Evolutionary conservation across 2,329 filamentous ascomycete genomes (phyloP).

Genomic region (Epichloe gansuensis): DNA sequence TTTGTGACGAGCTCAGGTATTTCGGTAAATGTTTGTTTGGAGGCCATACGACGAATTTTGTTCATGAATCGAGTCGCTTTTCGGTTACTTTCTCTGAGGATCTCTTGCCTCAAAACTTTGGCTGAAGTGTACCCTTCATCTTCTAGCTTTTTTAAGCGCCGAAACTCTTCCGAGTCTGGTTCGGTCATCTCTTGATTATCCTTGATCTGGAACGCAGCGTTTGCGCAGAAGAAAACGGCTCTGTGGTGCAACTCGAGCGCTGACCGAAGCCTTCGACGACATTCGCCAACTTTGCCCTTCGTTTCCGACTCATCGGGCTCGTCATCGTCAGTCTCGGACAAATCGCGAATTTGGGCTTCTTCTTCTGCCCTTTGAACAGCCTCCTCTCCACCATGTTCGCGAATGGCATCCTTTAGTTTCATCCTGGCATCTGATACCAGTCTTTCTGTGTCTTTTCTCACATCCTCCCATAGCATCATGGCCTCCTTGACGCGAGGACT

Average conservation of each 20-base stretch:
- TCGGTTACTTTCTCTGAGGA: slow-evolving; percentile 45
- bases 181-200: slow-evolving; percentile 50
- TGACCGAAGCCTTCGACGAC: slow-evolving; percentile 52
- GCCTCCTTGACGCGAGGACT: slow-evolving; percentile 56
- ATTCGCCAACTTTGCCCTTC: slow-evolving; percentile 38
- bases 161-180: slow-evolving; percentile 56
- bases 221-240: slow-evolving; percentile 74
- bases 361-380: slow-evolving; percentile 1
- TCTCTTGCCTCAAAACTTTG: slow-evolving; percentile 64
- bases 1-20: slow-evolving; percentile 46
- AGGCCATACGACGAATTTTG: slow-evolving; percentile 41
- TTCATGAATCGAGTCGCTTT: slow-evolving; percentile 43
- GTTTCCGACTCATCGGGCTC: slow-evolving; percentile 22
- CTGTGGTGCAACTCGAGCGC: slow-evolving; percentile 73
- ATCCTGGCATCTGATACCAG: slow-evolving; percentile 53
- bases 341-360: slow-evolving; percentile 4
- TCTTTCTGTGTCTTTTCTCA: slow-evolving; percentile 33
- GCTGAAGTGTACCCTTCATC: slow-evolving; percentile 63
- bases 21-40: slow-evolving; percentile 43
- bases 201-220: slow-evolving; percentile 75
- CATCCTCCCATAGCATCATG: slow-evolving; percentile 55
- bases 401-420: slow-evolving; percentile 42
- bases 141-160: slow-evolving; percentile 56
- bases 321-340: slow-evolving; percentile 23
- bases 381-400: slow-evolving; percentile 12